Evolutionary conservation across 2,329 filamentous ascomycete genomes (phyloP).

Genomic region (Hypomyces perniciosus): DNA sequence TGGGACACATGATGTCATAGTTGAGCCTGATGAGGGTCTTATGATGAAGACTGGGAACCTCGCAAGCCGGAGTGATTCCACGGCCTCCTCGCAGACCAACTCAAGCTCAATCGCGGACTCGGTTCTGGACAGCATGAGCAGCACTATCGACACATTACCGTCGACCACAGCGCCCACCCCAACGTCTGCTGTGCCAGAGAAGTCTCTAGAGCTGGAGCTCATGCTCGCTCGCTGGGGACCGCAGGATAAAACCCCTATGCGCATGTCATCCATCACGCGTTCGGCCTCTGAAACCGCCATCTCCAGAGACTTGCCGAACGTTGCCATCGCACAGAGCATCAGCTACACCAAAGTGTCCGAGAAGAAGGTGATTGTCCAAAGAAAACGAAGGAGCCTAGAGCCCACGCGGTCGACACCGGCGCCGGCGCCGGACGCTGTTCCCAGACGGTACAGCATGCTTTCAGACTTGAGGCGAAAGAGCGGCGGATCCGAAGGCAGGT

Average conservation of each 20-base stretch:
- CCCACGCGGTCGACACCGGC: conserved; percentile 9
- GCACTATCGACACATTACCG: conserved; percentile 20
- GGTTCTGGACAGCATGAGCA: conserved; percentile 23
- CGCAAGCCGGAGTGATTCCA: conserved; percentile 22
- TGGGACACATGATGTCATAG: conserved; percentile 38
- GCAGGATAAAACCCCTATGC: conserved; percentile 18
- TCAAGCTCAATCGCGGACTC: conserved; percentile 19
- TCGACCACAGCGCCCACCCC: conserved; percentile 22
- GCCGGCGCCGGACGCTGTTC: conserved; percentile 9
- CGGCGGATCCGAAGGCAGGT: conserved; percentile 15
- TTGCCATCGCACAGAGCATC: conserved; percentile 21
- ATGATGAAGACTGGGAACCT: conserved; percentile 10
- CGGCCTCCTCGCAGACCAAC: conserved; percentile 20
- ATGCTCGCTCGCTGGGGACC: conserved; percentile 24
- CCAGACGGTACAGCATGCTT: conserved; percentile 21
- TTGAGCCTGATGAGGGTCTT: conserved; percentile 6
- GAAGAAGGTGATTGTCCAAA: conserved; percentile 14
- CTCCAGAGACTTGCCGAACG: conserved; percentile 24
- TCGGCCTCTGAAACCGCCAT: conserved; percentile 21
- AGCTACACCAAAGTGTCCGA: conserved; percentile 21
- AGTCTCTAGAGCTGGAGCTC: conserved; percentile 15
- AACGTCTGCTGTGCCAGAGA: conserved; percentile 11
- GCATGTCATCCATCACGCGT: conserved; percentile 12
- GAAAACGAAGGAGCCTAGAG: conserved; percentile 10
- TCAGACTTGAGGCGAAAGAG: conserved; percentile 20